Conservation (phyloP, 2,329 filamentous ascomycete genomes). For the Bipolaris cookei region DNA sequence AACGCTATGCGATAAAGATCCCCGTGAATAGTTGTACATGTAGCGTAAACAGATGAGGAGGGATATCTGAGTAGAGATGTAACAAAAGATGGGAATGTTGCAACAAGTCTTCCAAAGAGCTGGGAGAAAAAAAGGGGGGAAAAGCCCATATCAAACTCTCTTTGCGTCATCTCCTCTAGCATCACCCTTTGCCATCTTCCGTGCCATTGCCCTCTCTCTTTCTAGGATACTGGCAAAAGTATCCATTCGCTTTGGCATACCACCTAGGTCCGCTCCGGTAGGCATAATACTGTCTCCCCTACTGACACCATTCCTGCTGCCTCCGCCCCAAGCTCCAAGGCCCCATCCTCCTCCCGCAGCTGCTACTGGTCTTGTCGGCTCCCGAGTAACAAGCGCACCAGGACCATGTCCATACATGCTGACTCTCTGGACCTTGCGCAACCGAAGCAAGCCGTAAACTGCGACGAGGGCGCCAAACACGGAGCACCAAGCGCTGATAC, state of each 20-base stretch:
- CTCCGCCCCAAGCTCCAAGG: conserved; percentile 39
- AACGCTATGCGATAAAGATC: conserved; percentile 29
- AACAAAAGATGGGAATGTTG: conserved; percentile 5
- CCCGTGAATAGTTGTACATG: conserved; percentile 6
- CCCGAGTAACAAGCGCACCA: conserved; percentile 25
- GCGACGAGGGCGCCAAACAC: conserved; percentile 78
- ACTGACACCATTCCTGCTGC: conserved; percentile 33
- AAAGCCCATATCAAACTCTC: conserved; percentile 12
- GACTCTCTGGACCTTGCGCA: conserved; percentile 85
- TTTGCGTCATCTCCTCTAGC: conserved; percentile 30
- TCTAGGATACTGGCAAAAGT: conserved; percentile 35
- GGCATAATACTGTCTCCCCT: conserved; percentile 19
- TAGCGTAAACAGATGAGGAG: conserved; percentile 16
- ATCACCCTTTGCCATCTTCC: conserved; percentile 39
- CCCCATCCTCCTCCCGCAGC: conserved; percentile 29
- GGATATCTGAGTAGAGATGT: conserved; percentile 34
- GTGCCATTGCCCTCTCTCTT: conserved; percentile 35
- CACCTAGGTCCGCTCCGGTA: conserved; percentile 24
- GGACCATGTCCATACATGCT: conserved; percentile 73
- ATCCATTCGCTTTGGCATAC: conserved; percentile 30
- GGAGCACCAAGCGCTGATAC: conserved; percentile 73
- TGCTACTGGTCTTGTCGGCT: conserved; percentile 9
- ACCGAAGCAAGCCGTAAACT: conserved; percentile 80
- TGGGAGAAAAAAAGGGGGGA: neutral
- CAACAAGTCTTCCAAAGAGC: neutral